Conservation (phyloP, 305 asterid genomes). For the Fraxinus floribunda region DNA sequence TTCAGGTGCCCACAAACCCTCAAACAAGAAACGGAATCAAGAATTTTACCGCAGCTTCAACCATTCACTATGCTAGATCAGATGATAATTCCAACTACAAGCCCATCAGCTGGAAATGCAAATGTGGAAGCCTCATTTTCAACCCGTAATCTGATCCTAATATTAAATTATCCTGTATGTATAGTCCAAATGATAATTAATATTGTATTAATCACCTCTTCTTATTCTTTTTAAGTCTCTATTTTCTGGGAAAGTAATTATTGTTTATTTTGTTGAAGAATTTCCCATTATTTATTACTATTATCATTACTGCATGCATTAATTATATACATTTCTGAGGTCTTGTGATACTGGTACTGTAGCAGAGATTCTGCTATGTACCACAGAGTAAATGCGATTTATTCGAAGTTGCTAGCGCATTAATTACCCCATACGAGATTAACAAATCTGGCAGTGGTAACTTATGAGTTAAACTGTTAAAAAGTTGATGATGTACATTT, state of each 20-base stretch:
- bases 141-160: constrained; percentile 42
- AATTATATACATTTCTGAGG: constrained; percentile 27
- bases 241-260: constrained; percentile 14
- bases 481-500: background rate
- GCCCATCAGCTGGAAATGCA: constrained; percentile 93
- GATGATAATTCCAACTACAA: constrained; percentile 62
- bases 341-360: constrained; percentile 18
- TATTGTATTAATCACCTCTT: background rate
- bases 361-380: constrained; percentile 30
- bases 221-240: background rate
- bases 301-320: constrained; percentile 10
- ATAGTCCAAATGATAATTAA: background rate
- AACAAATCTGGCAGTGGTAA: background rate
- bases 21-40: constrained; percentile 26
- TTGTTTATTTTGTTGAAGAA: constrained; percentile 8
- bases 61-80: constrained; percentile 29
- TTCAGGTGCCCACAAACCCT: constrained; percentile 57
- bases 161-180: background rate
- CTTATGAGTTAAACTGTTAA: background rate
- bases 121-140: constrained; percentile 72
- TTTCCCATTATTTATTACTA: background rate
- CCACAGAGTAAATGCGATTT: constrained; percentile 19
- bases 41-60: constrained; percentile 17
- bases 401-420: background rate
- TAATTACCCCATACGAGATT: background rate